These are phyloP conservation scores for Candida corydali DNA, from an alignment of 805 yeast genomes.

Conservation along the genomic window DNA sequence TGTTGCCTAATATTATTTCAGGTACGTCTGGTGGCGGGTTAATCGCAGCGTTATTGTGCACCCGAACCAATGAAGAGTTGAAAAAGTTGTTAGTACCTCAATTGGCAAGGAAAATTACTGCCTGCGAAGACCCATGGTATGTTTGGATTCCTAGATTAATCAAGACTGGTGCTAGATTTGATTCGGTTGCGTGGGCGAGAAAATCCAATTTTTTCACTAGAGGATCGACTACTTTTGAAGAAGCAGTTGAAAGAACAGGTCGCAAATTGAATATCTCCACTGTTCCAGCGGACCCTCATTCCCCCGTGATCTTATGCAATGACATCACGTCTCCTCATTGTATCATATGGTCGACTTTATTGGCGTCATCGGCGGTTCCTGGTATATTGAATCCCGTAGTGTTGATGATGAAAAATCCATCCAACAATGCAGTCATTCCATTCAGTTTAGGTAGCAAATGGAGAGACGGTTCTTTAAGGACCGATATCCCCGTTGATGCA, in stretches of 20 bases:
- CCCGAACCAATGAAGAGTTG: conserved; percentile 67
- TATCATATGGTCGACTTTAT: conserved; percentile 72
- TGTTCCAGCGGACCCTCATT: conserved; percentile 77
- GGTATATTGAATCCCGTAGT: conserved; percentile 79
- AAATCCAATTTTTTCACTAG: conserved; percentile 65
- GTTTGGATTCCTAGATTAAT: conserved; percentile 64
- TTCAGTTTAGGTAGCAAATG: conserved; percentile 72
- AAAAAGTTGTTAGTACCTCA: conserved; percentile 52
- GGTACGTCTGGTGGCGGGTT: conserved; percentile 84
- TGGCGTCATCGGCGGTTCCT: conserved; percentile 82
- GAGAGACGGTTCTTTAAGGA: conserved; percentile 75
- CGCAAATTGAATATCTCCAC: conserved; percentile 68
- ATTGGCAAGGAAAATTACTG: conserved; percentile 59
- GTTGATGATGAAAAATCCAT: conserved; percentile 58
- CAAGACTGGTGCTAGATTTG: conserved; percentile 76
- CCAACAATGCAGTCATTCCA: conserved; percentile 46
- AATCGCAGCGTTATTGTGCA: conserved; percentile 67
- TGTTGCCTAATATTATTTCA: conserved; percentile 63
- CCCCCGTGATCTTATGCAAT: conserved; percentile 76
- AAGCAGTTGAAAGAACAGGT: conserved; percentile 66
- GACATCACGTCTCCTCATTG: conserved; percentile 76
- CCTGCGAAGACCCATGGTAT: conserved; percentile 60
- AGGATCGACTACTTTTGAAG: conserved; percentile 70
- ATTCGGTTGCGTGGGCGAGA: conserved; percentile 69
- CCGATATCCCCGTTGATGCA: conserved; percentile 74